Evolutionary conservation across 768 basidiomycete species (phyloP), one percentile per base, ranked within the genome.

Genomic region (Agaricus bisporus): DNA sequence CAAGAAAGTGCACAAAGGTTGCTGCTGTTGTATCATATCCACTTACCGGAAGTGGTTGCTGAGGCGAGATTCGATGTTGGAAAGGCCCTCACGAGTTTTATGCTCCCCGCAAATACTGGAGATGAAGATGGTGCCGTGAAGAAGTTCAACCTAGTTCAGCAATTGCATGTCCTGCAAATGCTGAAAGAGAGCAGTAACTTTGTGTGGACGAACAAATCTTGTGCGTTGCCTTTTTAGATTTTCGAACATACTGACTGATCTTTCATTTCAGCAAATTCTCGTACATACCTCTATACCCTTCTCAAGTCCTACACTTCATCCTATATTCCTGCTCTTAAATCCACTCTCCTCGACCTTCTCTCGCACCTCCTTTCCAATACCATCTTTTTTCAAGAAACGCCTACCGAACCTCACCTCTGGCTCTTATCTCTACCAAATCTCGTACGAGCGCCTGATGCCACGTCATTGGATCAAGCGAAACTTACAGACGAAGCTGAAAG

Each of bases 51-150:
- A 1, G 68, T 91, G 1, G 85, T 89, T 3, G 80, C 82, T 0
- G 92, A 94, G 64, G 82, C 83, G 25, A 75, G 84, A 47, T 98
- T 95, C 60, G 95, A 98, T 65, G 81, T 87, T 36, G 91, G 91
- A 2, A 91, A 91, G 65, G 63, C 95, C 18, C 67, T 94, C 26
- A 72, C 73, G 51, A 70, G 73, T 51, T 72, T 85, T 59, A 66
- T 54, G 5, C 61, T 58, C 3, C 48, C 58, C 45, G 58, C n/a
- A 11, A 54, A 49, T 3, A 53, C 41, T 47, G 59, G 48, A 10
- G 57, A 58, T 17, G 72, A 63, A 57, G 66, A 54, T 2, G 51
- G 63, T 38, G 44, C 58, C 4, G 48, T 58, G 15, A 48, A 41
- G 26, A 58, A 59, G 55, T 54, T 79, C 15, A 65, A 71, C 45